Evolutionary conservation across 306 rosid genomes (phyloP), one percentile per base, ranked within the genome.

Genomic region (Clitoria ternatea): DNA sequence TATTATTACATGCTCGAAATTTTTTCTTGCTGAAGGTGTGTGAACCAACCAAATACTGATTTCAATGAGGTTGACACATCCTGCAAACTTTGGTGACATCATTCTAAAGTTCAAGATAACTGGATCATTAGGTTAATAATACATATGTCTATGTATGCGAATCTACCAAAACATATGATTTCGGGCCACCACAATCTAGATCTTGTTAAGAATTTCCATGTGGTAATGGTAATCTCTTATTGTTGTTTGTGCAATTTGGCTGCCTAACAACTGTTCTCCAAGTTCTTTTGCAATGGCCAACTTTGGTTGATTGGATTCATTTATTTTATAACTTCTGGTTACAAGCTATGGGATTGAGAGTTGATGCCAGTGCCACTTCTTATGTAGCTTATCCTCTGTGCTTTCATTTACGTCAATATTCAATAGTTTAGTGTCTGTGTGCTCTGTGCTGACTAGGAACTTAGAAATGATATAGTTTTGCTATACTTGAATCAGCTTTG

Each of bases 61-160:
- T 61, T 27, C 23, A 33, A 45, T 55, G 14, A 32, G 9, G 19
- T 55, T 33, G 20, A 14, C 40, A 42, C 20, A 62, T 54, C 22
- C 15, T 43, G 19, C 8, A 55, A 66, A 22, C 57, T 32, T 65
- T 27, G 30, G 20, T 42, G 60, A n/a, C 8, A 12, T 32, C 42
- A 32, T 54, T 66, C 44, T 50, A 4, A 15, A 30, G 24, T 14
- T 23, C 22, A 35, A 10, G 12, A 33, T 32, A 11, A 60, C 26
- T 39, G 42, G 69, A 33, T 60, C 32, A 57, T 57, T 72, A 29
- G 69, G 55, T 57, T 72, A 30, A 30, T 43, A 10, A 27, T 69
- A 7, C 24, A 17, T 10, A 35, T 24, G 42, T 36, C 18, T 15
- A 4, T 37, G 15, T 24, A 39, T 39, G 63, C 10, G 26, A 44